phyloP scores from a whole-genome alignment of 306 rosid genomes.

The Styphnolobium japonicum region DNA sequence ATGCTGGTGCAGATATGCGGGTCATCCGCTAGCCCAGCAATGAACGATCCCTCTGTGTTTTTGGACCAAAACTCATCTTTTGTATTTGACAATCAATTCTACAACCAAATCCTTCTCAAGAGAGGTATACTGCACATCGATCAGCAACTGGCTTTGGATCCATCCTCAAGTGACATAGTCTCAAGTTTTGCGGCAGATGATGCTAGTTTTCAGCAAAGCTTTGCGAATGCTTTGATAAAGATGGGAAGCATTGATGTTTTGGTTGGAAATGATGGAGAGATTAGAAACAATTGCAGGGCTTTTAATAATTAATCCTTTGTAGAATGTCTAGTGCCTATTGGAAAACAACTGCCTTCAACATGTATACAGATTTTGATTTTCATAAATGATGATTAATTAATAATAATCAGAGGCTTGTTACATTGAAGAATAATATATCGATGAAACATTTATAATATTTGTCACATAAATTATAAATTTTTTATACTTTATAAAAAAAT shows the following conservation, averaged over 20 bases:
- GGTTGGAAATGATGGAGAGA: slow-evolving; percentile 32
- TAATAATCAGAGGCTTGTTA: not conserved
- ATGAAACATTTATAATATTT: not conserved
- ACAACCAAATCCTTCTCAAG: slow-evolving; percentile 14
- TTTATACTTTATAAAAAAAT: too few relatives aligned
- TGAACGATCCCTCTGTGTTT: not conserved
- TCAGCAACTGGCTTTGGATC: slow-evolving; percentile 37
- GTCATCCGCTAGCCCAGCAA: not conserved
- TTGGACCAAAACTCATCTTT: slow-evolving; percentile 38
- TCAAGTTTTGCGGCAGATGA: slow-evolving; percentile 25
- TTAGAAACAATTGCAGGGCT: slow-evolving; percentile 39
- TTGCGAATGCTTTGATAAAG: slow-evolving; percentile 39
- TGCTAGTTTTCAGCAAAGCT: slow-evolving; percentile 17
- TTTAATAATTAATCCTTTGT: slow-evolving; percentile 12
- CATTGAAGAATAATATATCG: too few relatives aligned
- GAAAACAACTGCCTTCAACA: not conserved
- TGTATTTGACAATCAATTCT: slow-evolving; percentile 34
- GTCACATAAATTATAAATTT: too few relatives aligned
- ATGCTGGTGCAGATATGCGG: slow-evolving; percentile 1
- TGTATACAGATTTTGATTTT: too few relatives aligned
- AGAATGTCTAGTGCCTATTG: not conserved
- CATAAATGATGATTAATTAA: too few relatives aligned
- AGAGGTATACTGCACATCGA: slow-evolving; percentile 41
- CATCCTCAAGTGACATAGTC: slow-evolving; percentile 8
- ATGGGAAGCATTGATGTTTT: slow-evolving; percentile 34